A percentile compares a stretch with the other conserved stretches of the same genome.
phyloP scores from a whole-genome alignment of 768 basidiomycete genomes.

The Steccherinum ochraceum region DNA sequence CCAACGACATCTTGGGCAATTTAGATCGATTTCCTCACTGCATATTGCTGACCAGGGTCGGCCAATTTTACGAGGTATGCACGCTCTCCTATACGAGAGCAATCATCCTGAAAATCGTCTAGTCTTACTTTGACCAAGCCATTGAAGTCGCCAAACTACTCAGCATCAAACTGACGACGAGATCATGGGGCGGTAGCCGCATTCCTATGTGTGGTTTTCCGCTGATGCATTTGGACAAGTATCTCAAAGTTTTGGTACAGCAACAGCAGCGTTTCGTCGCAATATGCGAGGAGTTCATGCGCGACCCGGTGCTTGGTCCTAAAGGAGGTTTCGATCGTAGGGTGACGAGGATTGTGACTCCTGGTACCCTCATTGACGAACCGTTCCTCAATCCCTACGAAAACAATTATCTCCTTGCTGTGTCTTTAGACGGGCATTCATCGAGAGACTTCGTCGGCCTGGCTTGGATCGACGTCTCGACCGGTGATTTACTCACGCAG shows the following conservation, averaged over 20 bases:
- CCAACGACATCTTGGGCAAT: conserved; percentile 66
- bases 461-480: conserved; percentile 94
- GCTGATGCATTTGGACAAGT: conserved; percentile 72
- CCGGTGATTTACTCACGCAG: conserved; percentile 88
- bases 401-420: conserved; percentile 84
- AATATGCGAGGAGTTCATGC: conserved; percentile 87
- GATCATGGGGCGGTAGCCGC: conserved; percentile 63
- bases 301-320: conserved; percentile 34
- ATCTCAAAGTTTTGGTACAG: conserved; percentile 82
- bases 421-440: conserved; percentile 26
- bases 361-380: conserved; percentile 92
- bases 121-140: conserved; percentile 97
- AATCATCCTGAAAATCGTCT: neutral
- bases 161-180: conserved; percentile 76
- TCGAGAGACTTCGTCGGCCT: conserved; percentile 42
- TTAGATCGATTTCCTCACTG: conserved; percentile 78
- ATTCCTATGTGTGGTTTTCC: conserved; percentile 93
- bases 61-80: conserved; percentile 89
- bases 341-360: conserved; percentile 83
- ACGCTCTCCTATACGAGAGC: neutral
- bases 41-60: conserved; percentile 85
- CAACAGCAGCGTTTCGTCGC: conserved; percentile 82
- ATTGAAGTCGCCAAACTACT: conserved; percentile 67
- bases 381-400: conserved; percentile 79
- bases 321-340: conserved; percentile 69